Evolutionary conservation across 306 rosid genomes (phyloP).

Genomic region (Cucumis melo): DNA sequence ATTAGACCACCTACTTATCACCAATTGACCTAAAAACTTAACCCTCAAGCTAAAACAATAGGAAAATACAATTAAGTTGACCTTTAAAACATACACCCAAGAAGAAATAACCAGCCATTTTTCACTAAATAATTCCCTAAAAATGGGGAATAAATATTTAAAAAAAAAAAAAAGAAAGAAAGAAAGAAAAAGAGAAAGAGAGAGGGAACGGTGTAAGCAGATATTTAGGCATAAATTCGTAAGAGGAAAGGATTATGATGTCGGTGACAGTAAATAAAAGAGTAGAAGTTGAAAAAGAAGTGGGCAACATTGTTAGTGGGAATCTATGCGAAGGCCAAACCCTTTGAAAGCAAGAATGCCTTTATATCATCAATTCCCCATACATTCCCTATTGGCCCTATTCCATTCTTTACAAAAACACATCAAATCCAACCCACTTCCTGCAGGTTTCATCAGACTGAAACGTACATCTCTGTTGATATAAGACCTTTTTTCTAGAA

Average conservation of each 20-base stretch:
- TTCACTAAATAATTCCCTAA: background rate
- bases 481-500: background rate
- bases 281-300: background rate
- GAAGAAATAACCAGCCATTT: background rate
- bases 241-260: background rate
- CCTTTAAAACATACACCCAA: no score
- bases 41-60: no score
- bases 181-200: background rate
- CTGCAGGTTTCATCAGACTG: no score
- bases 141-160: background rate
- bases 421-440: background rate
- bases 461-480: background rate
- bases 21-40: no score
- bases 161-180: background rate
- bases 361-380: background rate
- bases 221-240: background rate
- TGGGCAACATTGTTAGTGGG: background rate
- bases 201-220: background rate
- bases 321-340: slow-evolving; percentile 5
- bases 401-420: background rate
- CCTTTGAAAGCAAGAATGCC: background rate
- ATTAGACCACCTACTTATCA: no score
- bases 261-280: background rate
- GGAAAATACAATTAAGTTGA: no score
- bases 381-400: background rate